phyloP scores from a whole-genome alignment of 805 yeast species.

The Kregervanrija fluxuum region DNA sequence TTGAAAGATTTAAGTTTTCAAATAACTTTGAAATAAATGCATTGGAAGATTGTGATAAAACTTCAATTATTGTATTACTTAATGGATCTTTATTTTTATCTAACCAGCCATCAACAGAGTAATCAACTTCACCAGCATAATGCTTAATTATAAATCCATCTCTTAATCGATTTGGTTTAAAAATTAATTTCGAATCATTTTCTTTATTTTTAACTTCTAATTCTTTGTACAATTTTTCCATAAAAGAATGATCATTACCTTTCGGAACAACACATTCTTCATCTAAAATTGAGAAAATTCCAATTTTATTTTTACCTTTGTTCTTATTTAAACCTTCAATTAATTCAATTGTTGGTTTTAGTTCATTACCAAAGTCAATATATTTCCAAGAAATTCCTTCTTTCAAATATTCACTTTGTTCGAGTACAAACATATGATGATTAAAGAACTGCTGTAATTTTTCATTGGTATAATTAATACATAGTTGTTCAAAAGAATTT shows the following conservation, averaged over 20 bases:
- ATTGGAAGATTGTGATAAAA: slow-evolving; percentile 53
- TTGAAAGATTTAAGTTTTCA: slow-evolving; percentile 8
- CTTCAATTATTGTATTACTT: slow-evolving; percentile 60
- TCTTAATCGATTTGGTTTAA: slow-evolving; percentile 63
- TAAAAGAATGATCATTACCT: slow-evolving; percentile 74
- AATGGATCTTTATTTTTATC: slow-evolving; percentile 93
- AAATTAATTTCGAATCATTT: slow-evolving; percentile 34
- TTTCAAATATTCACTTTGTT: slow-evolving; percentile 51
- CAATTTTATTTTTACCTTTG: slow-evolving; percentile 39
- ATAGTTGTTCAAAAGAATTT: slow-evolving; percentile 53
- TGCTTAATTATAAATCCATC: slow-evolving; percentile 81
- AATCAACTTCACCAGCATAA: slow-evolving; percentile 96
- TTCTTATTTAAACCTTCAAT: slow-evolving; percentile 58
- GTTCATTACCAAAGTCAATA: slow-evolving; percentile 89
- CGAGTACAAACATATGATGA: slow-evolving; percentile 54
- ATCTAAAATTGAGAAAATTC: slow-evolving; percentile 78
- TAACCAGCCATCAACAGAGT: slow-evolving; percentile 86
- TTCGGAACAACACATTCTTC: slow-evolving; percentile 95
- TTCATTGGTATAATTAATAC: slow-evolving; percentile 56
- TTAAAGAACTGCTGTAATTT: slow-evolving; percentile 55
- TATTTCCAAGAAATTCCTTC: slow-evolving; percentile 63
- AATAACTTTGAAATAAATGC: slow-evolving; percentile 52
- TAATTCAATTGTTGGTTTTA: slow-evolving; percentile 89
- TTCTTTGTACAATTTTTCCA: slow-evolving; percentile 64
- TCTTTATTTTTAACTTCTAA: slow-evolving; percentile 41